Evolutionary conservation across 1,284 basidiomycete genomes (phyloP).

Genomic region (Polyporus tsugae): DNA sequence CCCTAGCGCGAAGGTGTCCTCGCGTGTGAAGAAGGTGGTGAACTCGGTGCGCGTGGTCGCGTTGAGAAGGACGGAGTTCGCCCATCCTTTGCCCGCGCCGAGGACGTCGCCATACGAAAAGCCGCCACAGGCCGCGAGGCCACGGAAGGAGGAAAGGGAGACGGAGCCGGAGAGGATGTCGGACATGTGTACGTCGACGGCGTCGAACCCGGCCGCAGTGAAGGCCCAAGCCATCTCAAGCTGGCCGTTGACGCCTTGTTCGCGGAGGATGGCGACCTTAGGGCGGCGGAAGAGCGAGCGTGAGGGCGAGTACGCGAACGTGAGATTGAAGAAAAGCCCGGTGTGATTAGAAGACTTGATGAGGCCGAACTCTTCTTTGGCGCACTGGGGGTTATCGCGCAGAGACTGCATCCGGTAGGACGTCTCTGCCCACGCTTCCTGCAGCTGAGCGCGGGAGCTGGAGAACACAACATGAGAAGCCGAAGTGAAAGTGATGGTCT

Average conservation of each 20-base stretch:
- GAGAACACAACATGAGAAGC: slow-evolving; percentile 66
- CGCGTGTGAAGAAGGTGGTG: slow-evolving; percentile 79
- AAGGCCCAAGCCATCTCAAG: slow-evolving; percentile 99
- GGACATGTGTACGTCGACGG: slow-evolving; percentile 98
- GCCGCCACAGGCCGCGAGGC: slow-evolving; percentile 95
- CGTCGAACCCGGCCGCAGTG: slow-evolving; percentile 90
- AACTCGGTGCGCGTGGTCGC: slow-evolving; percentile 80
- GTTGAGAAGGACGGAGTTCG: slow-evolving; percentile 91
- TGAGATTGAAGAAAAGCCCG: slow-evolving; percentile 85
- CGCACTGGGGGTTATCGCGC: slow-evolving; percentile 85
- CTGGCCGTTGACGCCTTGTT: slow-evolving; percentile 99
- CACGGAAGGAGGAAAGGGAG: slow-evolving; percentile 77
- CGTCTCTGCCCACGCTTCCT: slow-evolving; percentile 93
- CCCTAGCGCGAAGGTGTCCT: slow-evolving; percentile 89
- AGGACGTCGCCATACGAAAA: slow-evolving; percentile 99
- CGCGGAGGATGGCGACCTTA: slow-evolving; percentile 94
- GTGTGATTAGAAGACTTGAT: slow-evolving; percentile 70
- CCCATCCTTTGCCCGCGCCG: slow-evolving; percentile 98
- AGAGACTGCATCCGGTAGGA: slow-evolving; percentile 92
- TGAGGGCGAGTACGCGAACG: slow-evolving; percentile 60
- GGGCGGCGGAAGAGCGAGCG: slow-evolving; percentile 64
- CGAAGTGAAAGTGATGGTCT: slow-evolving; percentile 70
- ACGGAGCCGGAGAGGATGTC: slow-evolving; percentile 85
- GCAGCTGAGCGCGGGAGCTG: slow-evolving; percentile 76
- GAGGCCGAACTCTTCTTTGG: slow-evolving; percentile 85